Conservation (phyloP, 2,329 filamentous ascomycete species). For the Raffaelea albimanens region DNA sequence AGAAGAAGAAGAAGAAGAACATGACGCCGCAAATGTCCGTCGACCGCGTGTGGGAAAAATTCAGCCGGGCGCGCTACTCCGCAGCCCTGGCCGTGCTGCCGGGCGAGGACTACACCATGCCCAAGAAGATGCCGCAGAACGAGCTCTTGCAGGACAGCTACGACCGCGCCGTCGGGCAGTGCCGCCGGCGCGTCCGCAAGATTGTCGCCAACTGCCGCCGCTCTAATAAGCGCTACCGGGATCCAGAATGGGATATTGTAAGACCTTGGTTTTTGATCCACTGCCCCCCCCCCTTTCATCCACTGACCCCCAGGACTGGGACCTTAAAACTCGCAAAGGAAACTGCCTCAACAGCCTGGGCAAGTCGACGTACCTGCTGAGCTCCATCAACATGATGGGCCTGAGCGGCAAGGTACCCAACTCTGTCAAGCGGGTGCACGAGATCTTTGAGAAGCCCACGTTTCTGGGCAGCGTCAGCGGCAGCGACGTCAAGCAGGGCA, state of each 20-base stretch:
- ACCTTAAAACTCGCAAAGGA: conserved; percentile 56
- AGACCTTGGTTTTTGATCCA: not conserved
- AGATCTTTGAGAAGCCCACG: conserved; percentile 65
- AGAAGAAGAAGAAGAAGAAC: conserved; percentile 49
- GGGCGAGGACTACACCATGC: conserved; percentile 48
- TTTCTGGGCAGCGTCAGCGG: conserved; percentile 59
- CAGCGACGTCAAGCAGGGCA: conserved; percentile 69
- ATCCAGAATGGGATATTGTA: conserved; percentile 51
- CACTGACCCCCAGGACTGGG: conserved; percentile 41
- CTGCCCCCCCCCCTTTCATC: not conserved
- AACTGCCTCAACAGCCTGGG: conserved; percentile 45
- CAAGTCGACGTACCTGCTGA: conserved; percentile 41
- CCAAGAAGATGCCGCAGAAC: conserved; percentile 42
- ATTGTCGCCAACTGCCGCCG: conserved; percentile 58
- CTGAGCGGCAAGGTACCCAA: conserved; percentile 48
- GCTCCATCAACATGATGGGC: conserved; percentile 21
- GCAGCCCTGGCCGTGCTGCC: conserved; percentile 58
- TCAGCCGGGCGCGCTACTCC: conserved; percentile 51
- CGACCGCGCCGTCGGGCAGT: conserved; percentile 54
- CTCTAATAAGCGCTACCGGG: conserved; percentile 71
- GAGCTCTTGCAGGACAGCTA: conserved; percentile 52
- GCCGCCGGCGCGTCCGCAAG: conserved; percentile 50
- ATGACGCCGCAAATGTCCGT: conserved; percentile 56
- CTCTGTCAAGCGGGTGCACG: conserved; percentile 64
- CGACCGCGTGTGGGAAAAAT: conserved; percentile 56